These are phyloP conservation scores for Grosmannia clavigera DNA, from an alignment of 2,329 filamentous ascomycete species.

Conservation along the genomic window DNA sequence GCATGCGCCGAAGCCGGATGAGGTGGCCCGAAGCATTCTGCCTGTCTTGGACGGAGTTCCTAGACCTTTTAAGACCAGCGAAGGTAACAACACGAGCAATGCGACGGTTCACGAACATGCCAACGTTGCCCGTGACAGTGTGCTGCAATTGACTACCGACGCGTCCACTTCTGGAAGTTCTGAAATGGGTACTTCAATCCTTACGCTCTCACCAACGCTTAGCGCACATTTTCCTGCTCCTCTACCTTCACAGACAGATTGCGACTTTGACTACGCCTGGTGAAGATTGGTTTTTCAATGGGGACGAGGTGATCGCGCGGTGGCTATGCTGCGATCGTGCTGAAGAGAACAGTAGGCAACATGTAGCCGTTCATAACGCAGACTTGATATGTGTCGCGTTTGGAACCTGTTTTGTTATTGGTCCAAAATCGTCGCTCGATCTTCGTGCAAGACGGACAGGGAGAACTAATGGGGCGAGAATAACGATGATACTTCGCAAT, in stretches of 20 bases:
- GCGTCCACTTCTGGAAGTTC: neutral
- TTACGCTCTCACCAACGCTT: constrained; percentile 4
- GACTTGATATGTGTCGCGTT: neutral
- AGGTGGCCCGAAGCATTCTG: neutral
- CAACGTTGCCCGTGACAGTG: neutral
- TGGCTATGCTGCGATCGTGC: neutral
- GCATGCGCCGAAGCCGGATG: too few relatives aligned
- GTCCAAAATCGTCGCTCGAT: neutral
- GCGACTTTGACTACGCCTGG: constrained; percentile 9
- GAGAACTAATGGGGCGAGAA: neutral
- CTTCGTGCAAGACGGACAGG: neutral
- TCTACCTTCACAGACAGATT: constrained; percentile 12
- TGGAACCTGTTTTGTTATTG: neutral
- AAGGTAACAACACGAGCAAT: neutral
- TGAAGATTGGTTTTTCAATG: neutral
- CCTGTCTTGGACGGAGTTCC: neutral
- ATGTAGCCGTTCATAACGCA: too few relatives aligned
- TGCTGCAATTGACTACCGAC: neutral
- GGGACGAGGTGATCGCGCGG: neutral
- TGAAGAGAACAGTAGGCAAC: neutral
- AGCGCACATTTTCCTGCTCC: constrained; percentile 4
- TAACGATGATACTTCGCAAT: neutral
- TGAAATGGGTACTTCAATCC: neutral
- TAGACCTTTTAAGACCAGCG: too few relatives aligned
- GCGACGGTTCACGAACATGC: neutral